These are phyloP conservation scores for Phialemonium atrogriseum DNA, from an alignment of 2,329 filamentous ascomycete genomes.

Conservation along the genomic window DNA sequence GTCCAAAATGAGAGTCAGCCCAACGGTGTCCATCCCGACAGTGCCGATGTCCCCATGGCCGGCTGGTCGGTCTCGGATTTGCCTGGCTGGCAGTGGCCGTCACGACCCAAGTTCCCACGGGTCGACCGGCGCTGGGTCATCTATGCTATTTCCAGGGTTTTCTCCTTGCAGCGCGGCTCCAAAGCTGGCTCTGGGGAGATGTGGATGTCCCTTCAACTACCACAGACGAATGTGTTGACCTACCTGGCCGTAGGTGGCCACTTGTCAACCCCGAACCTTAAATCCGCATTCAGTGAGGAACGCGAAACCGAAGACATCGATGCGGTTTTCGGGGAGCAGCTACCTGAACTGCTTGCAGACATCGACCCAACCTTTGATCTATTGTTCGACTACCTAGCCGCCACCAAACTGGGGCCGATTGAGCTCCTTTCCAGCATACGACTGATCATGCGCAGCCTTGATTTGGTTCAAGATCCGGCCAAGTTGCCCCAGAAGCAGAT, in stretches of 20 bases:
- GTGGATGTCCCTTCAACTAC: slow-evolving; percentile 31
- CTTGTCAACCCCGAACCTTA: slow-evolving; percentile 50
- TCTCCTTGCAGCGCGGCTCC: slow-evolving; percentile 43
- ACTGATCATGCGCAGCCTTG: slow-evolving; percentile 61
- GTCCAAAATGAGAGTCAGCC: slow-evolving; percentile 13
- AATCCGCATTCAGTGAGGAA: slow-evolving; percentile 45
- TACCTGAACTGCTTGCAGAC: slow-evolving; percentile 53
- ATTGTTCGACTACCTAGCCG: slow-evolving; percentile 55
- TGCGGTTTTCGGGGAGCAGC: slow-evolving; percentile 46
- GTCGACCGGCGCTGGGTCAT: slow-evolving; percentile 59
- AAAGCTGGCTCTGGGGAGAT: slow-evolving; percentile 32
- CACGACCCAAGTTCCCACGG: slow-evolving; percentile 37
- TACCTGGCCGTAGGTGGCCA: slow-evolving; percentile 55
- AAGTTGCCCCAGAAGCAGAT: slow-evolving; percentile 21
- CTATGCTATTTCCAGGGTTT: slow-evolving; percentile 53
- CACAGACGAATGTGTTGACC: slow-evolving; percentile 45
- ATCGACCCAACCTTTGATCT: slow-evolving; percentile 63
- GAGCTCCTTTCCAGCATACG: slow-evolving; percentile 62
- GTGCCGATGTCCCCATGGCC: slow-evolving; percentile 5
- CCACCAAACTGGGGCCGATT: slow-evolving; percentile 54
- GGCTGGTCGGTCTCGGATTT: no score
- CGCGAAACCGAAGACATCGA: slow-evolving; percentile 33
- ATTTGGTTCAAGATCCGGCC: slow-evolving; percentile 40
- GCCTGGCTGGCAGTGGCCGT: slow-evolving; percentile 44
- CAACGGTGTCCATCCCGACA: slow-evolving; percentile 12